phyloP scores from a whole-genome alignment of 208 protist genomes.

The Sergeia podlipaevii region DNA sequence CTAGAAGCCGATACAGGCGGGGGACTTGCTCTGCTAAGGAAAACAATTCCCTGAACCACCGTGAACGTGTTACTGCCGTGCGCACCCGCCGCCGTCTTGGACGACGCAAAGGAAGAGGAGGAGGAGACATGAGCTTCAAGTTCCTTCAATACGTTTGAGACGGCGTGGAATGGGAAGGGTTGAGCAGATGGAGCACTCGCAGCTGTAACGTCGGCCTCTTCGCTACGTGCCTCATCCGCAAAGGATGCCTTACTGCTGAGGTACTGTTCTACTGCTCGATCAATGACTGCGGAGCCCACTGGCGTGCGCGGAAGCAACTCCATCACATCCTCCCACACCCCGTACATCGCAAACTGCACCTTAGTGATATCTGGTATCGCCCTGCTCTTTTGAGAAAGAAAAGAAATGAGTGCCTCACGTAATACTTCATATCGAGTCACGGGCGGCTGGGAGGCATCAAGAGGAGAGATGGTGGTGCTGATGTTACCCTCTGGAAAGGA shows the following conservation, averaged over 20 bases:
- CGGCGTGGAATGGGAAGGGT: constrained; percentile 18
- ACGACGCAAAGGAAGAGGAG: too few species aligned
- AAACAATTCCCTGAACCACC: too few species aligned
- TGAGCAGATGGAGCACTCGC: too few species aligned
- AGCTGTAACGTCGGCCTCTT: too few species aligned
- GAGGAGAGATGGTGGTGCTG: background rate
- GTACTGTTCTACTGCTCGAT: constrained; percentile 5
- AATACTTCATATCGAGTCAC: constrained; percentile 32
- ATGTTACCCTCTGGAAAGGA: background rate
- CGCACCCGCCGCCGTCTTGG: too few species aligned
- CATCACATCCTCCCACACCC: constrained; percentile 15
- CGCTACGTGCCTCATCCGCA: background rate
- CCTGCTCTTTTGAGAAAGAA: constrained; percentile 33
- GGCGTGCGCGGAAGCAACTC: constrained; percentile 20
- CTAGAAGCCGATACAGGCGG: too few species aligned
- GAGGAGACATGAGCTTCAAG: background rate
- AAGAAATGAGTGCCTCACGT: constrained; percentile 28
- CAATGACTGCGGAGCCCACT: constrained; percentile 1
- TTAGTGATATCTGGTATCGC: constrained; percentile 11
- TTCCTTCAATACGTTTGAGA: constrained; percentile 9
- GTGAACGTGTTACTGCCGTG: too few species aligned
- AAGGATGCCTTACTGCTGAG: constrained; percentile 4
- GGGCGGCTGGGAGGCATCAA: constrained; percentile 1
- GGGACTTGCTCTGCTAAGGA: too few species aligned
- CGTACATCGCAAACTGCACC: constrained; percentile 38